Base-by-base conservation (phyloP, 2,329 filamentous ascomycete genomes). In the Claviceps sp. region DNA sequence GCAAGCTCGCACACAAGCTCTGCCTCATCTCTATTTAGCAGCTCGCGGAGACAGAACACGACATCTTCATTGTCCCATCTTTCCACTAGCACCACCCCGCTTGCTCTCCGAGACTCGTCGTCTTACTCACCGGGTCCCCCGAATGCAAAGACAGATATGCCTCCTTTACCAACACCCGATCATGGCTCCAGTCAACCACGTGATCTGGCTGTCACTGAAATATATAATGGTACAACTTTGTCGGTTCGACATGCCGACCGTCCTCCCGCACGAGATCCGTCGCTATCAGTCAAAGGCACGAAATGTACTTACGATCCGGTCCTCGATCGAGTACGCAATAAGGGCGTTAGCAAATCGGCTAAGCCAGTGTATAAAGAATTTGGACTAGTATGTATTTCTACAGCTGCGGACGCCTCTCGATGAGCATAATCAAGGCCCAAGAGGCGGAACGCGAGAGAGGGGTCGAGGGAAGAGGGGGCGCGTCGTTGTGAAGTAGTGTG, bases 1-100 rank as follows among this genome's bases (percentile, higher is more conserved):
- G 79, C 82, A 52, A 87, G 82, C 68, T 89, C 85, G 53, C 76
- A 83, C 62, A 75, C 78, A 53, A 89, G 83, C 70, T 79, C 82
- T 51, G 76, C 77, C 49, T 88, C 84, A 45, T 88, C 87, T 51
- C 74, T 85, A 58, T 86, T 87, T 69, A 87, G 81, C 67, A 65
- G 63, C 56, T 64, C 70, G 55, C 65, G 71, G 54, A 67, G 65
- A 57, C 67, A 71, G 55, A 63, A 65, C 62, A 67, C 67, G 58
- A 59, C 71, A 57, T 67, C 68, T 58, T 59, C 66, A 53, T 66
- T 72, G 58, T 70, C 71, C 62, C 70, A 67, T 65, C 60, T 63
- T 47, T 62, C 66, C 50, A 70, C 68, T 66, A 74, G 62, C 24
- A 54, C 50, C 13, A 54, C 53, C 16, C 50, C 53, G 44, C 47